A percentile compares a stretch with the other conserved stretches of the same genome.
phyloP scores from a whole-genome alignment of 2,329 filamentous ascomycete species.

The Colletotrichum gigasporum region DNA sequence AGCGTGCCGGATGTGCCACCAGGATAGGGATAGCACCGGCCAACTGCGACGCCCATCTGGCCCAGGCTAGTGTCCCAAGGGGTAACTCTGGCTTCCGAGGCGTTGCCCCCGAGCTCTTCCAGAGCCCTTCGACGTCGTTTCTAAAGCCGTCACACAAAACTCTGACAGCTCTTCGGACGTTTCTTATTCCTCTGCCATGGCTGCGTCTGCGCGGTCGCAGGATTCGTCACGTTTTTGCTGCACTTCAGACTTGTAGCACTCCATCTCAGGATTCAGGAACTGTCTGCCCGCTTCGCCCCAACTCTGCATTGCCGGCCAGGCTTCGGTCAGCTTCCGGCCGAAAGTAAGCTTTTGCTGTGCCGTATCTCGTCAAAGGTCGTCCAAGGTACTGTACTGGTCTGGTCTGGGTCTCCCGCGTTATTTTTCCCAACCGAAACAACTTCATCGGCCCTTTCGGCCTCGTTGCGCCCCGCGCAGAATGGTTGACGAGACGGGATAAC shows the following conservation, averaged over 20 bases:
- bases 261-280: neutral
- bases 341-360: slow-evolving; percentile 14
- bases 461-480: neutral
- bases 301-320: slow-evolving; percentile 14
- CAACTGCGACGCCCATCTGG: slow-evolving; percentile 12
- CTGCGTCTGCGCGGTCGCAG: neutral
- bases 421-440: neutral
- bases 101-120: slow-evolving; percentile 9
- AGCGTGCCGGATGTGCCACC: slow-evolving; percentile 28
- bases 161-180: slow-evolving; percentile 15
- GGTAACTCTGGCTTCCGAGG: neutral
- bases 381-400: neutral
- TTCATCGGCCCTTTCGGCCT: neutral
- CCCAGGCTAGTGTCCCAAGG: slow-evolving; percentile 21
- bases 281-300: slow-evolving; percentile 13
- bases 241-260: neutral
- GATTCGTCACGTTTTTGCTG: neutral
- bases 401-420: neutral
- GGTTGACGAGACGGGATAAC: neutral
- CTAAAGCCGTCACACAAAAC: slow-evolving; percentile 19
- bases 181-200: slow-evolving; percentile 1
- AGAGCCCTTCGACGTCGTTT: slow-evolving; percentile 23
- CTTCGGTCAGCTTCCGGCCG: slow-evolving; percentile 21
- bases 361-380: neutral
- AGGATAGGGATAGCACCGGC: slow-evolving; percentile 31